A percentile compares a stretch with the other conserved stretches of the same genome.
phyloP scores from a whole-genome alignment of 2,329 filamentous ascomycete species.

The Penicillium hordei region DNA sequence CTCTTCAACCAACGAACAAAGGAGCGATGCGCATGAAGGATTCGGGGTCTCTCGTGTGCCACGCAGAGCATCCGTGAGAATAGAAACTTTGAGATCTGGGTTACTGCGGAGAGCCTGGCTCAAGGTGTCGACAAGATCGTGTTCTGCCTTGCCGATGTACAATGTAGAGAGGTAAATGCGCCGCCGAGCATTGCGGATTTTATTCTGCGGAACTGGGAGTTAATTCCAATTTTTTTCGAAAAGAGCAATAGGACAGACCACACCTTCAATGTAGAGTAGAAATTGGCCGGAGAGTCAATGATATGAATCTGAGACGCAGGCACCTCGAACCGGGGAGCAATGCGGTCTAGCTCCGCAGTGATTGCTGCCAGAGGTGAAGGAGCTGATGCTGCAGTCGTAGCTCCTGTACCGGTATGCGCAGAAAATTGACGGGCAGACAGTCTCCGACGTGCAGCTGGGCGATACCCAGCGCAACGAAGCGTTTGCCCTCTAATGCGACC shows the following conservation, averaged over 20 bases:
- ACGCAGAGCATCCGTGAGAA: constrained; percentile 86
- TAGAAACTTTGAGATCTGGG: constrained; percentile 74
- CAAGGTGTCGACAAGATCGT: constrained; percentile 79
- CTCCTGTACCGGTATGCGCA: constrained; percentile 29
- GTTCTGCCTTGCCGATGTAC: constrained; percentile 92
- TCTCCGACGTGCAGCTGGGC: constrained; percentile 32
- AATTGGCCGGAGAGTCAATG: constrained; percentile 76
- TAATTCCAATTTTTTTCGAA: constrained; percentile 3
- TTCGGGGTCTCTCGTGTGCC: constrained; percentile 88
- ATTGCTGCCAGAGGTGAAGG: constrained; percentile 58
- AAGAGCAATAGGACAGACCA: neutral
- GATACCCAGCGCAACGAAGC: constrained; percentile 36
- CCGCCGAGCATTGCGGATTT: constrained; percentile 74
- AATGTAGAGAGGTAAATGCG: constrained; percentile 92
- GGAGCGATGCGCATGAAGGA: constrained; percentile 81
- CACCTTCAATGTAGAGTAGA: constrained; percentile 89
- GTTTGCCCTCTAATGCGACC: constrained; percentile 41
- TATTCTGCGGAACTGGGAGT: constrained; percentile 54
- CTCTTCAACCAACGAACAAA: constrained; percentile 78
- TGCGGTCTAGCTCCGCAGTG: constrained; percentile 75
- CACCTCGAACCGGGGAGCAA: constrained; percentile 88
- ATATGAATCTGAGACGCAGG: constrained; percentile 77
- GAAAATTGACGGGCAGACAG: constrained; percentile 41
- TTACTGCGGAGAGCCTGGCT: constrained; percentile 72
- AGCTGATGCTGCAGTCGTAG: constrained; percentile 26